Conservation (phyloP, 176 grass and related monocot species). For the Musa troglodytarum region DNA sequence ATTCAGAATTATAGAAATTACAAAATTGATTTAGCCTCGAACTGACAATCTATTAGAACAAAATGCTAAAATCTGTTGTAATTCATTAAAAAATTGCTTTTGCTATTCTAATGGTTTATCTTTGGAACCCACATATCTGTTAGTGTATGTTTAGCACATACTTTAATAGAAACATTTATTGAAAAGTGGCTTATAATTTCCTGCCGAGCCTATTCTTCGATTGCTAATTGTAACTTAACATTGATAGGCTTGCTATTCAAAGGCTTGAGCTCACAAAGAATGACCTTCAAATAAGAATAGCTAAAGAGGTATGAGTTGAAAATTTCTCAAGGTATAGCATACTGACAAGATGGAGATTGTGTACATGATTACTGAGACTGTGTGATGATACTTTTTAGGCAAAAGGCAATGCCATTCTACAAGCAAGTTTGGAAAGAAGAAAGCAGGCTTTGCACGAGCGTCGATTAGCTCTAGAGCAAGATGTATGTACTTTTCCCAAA, state of each 20-base stretch:
- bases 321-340: not conserved
- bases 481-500: slow-evolving; percentile 54
- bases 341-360: not conserved
- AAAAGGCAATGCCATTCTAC: slow-evolving; percentile 97
- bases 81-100: too few species aligned
- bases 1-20: too few species aligned
- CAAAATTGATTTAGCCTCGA: too few species aligned
- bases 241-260: slow-evolving; percentile 93
- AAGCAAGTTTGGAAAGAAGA: slow-evolving; percentile 98
- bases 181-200: not conserved
- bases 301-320: slow-evolving; percentile 76
- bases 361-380: not conserved
- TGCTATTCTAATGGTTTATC: too few species aligned
- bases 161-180: not conserved
- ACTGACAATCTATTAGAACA: too few species aligned
- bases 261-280: slow-evolving; percentile 93
- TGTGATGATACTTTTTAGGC: slow-evolving; percentile 49
- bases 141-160: too few species aligned
- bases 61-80: too few species aligned
- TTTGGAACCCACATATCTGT: not conserved
- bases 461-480: slow-evolving; percentile 85
- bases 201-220: not conserved
- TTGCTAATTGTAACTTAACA: not conserved
- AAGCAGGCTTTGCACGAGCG: slow-evolving; percentile 97
- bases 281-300: slow-evolving; percentile 82